Conservation (phyloP, 805 yeast genomes). For the Ogataea parapolymorpha region DNA sequence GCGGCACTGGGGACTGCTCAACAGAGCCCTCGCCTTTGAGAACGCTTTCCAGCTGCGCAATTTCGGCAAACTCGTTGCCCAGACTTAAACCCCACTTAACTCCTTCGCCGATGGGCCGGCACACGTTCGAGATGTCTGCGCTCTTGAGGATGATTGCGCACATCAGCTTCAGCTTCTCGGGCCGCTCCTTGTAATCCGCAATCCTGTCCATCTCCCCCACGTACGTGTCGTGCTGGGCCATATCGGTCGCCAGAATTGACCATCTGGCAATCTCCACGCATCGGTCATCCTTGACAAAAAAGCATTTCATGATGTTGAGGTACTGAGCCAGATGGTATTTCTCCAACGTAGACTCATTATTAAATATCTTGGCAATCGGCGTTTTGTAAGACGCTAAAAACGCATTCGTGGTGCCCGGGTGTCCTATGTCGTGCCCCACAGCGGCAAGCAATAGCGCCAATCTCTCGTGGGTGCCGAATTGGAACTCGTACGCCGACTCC, state of each 20-base stretch:
- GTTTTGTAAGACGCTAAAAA: conserved; percentile 57
- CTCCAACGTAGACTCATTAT: conserved; percentile 72
- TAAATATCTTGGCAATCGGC: conserved; percentile 60
- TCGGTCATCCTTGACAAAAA: conserved; percentile 8
- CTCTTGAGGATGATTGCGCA: conserved; percentile 78
- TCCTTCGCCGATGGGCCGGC: conserved; percentile 72
- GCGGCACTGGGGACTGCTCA: background rate
- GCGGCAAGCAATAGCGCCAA: conserved; percentile 73
- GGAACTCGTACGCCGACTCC: conserved; percentile 10
- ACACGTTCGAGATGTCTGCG: conserved; percentile 93
- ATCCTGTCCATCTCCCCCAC: conserved; percentile 48
- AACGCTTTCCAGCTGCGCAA: conserved; percentile 47
- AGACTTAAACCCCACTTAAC: conserved; percentile 86
- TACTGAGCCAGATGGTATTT: conserved; percentile 75
- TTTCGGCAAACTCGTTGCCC: conserved; percentile 72
- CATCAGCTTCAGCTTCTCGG: conserved; percentile 39
- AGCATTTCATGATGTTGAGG: conserved; percentile 34
- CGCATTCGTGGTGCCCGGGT: conserved; percentile 91
- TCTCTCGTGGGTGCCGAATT: conserved; percentile 35
- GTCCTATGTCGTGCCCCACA: conserved; percentile 93
- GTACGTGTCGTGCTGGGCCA: conserved; percentile 83
- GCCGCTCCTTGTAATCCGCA: conserved; percentile 21
- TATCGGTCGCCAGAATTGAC: conserved; percentile 78
- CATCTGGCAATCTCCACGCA: conserved; percentile 9
- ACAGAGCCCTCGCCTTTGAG: conserved; percentile 10